These are phyloP conservation scores for Colletotrichum sp. DNA, from an alignment of 2,329 filamentous ascomycete species.

Conservation along the genomic window DNA sequence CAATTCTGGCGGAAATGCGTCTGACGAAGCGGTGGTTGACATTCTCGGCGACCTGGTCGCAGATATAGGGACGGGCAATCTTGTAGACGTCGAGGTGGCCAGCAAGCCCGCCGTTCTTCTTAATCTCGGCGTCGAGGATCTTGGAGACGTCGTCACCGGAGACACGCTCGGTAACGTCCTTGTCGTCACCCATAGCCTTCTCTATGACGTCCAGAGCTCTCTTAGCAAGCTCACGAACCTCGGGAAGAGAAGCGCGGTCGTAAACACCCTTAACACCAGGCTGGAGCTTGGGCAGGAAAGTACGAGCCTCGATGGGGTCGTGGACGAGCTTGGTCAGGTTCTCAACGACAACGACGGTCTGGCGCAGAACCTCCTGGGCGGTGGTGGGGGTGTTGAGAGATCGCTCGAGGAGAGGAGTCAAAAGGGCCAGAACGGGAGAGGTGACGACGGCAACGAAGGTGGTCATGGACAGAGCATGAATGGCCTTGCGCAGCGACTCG, in stretches of 20 bases:
- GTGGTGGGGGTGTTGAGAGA: conserved; percentile 91
- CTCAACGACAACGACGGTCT: conserved; percentile 95
- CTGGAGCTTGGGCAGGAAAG: conserved; percentile 92
- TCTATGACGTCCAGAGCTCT: conserved; percentile 86
- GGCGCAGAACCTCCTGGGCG: conserved; percentile 90
- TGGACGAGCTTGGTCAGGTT: conserved; percentile 98
- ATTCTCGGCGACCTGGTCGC: conserved; percentile 85
- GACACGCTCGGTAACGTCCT: conserved; percentile 69
- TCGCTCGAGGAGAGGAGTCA: conserved; percentile 93
- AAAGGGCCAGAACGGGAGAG: conserved; percentile 89
- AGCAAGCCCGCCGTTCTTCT: conserved; percentile 68
- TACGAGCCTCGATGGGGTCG: conserved; percentile 89
- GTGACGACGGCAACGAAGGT: conserved; percentile 98
- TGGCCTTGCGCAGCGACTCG: conserved; percentile 90
- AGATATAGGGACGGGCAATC: conserved; percentile 74
- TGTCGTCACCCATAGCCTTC: conserved; percentile 84
- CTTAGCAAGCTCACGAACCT: conserved; percentile 88
- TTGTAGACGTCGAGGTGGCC: conserved; percentile 70
- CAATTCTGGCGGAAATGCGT: conserved; percentile 72
- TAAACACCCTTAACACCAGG: conserved; percentile 91
- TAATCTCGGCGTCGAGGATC: conserved; percentile 77
- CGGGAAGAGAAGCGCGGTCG: conserved; percentile 88
- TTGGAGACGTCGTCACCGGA: conserved; percentile 76
- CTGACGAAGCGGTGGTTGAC: conserved; percentile 81
- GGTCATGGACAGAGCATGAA: conserved; percentile 94